phyloP scores from a whole-genome alignment of 2,329 filamentous ascomycete species.

The Drechslerella dactyloides region DNA sequence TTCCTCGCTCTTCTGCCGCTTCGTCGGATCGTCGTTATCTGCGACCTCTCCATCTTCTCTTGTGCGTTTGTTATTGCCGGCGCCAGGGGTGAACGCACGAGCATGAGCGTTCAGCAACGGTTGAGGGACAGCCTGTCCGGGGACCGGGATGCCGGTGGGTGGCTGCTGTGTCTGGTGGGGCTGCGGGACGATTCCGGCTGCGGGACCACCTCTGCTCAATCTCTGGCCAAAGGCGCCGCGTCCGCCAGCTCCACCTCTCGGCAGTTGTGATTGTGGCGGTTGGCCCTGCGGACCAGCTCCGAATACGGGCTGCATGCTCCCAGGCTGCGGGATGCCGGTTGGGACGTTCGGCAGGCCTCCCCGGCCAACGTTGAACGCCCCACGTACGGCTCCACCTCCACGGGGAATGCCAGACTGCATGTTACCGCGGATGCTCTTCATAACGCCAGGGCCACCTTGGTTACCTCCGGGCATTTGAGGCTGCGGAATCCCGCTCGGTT shows the following conservation, averaged over 20 bases:
- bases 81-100: conserved; percentile 28
- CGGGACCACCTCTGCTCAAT: conserved; percentile 36
- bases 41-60: conserved; percentile 38
- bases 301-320: conserved; percentile 15
- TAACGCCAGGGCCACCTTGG: conserved; percentile 50
- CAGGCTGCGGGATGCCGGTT: conserved; percentile 29
- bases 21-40: conserved; percentile 32
- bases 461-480: conserved; percentile 34
- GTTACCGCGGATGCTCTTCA: conserved; percentile 53
- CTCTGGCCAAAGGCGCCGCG: conserved; percentile 48
- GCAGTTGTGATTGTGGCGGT: conserved; percentile 34
- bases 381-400: conserved; percentile 49
- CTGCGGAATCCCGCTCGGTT: conserved; percentile 31
- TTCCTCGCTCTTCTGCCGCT: conserved; percentile 47
- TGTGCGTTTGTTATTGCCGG: conserved; percentile 28
- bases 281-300: conserved; percentile 23
- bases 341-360: conserved; percentile 29
- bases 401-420: conserved; percentile 54
- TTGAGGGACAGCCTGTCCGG: conserved; percentile 17
- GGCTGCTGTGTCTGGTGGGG: conserved; percentile 26
- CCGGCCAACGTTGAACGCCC: conserved; percentile 28
- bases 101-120: conserved; percentile 19
- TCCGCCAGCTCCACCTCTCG: conserved; percentile 38
- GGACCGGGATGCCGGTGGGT: conserved; percentile 38
- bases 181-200: conserved; percentile 20